A percentile compares a stretch with the other conserved stretches of the same genome.
Conservation (phyloP, 2,329 filamentous ascomycete genomes). For the Trichocomaceae sp. region DNA sequence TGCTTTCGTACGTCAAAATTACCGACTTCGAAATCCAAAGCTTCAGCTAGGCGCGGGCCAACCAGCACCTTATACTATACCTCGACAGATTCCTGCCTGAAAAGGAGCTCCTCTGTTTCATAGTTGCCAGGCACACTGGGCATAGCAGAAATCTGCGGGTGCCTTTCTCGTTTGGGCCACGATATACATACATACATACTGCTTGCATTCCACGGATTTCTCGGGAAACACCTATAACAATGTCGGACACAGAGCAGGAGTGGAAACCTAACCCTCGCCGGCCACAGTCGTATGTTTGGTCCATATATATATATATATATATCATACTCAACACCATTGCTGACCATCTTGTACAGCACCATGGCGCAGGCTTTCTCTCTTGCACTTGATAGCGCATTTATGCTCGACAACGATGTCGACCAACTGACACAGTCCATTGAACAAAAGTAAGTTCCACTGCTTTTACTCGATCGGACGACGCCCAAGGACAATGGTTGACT, state of each 20-base stretch:
- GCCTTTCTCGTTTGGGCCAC: not conserved
- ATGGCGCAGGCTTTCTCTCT: slow-evolving; percentile 81
- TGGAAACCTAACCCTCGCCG: slow-evolving; percentile 70
- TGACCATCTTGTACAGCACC: slow-evolving; percentile 50
- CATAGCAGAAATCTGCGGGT: not conserved
- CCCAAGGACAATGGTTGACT: not conserved
- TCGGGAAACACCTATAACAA: slow-evolving; percentile 16
- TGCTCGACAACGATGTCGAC: slow-evolving; percentile 70
- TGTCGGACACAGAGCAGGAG: slow-evolving; percentile 63
- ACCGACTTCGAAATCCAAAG: slow-evolving; percentile 1
- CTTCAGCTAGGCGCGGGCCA: slow-evolving; percentile 1
- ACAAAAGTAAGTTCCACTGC: slow-evolving; percentile 60
- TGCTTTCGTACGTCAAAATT: slow-evolving; percentile 2
- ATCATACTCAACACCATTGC: not conserved
- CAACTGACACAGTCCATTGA: slow-evolving; percentile 68
- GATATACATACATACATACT: slow-evolving; percentile 13
- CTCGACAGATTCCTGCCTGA: not conserved
- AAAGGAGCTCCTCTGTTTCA: not conserved
- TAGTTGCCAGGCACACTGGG: not conserved
- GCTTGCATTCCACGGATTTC: slow-evolving; percentile 9
- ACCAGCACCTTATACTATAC: not conserved
- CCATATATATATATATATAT: slow-evolving; percentile 9
- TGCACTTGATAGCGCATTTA: slow-evolving; percentile 82
- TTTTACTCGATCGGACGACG: not conserved
- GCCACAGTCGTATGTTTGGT: slow-evolving; percentile 69